phyloP scores from a whole-genome alignment of 2,329 filamentous ascomycete genomes.

The Fusarium sp. region DNA sequence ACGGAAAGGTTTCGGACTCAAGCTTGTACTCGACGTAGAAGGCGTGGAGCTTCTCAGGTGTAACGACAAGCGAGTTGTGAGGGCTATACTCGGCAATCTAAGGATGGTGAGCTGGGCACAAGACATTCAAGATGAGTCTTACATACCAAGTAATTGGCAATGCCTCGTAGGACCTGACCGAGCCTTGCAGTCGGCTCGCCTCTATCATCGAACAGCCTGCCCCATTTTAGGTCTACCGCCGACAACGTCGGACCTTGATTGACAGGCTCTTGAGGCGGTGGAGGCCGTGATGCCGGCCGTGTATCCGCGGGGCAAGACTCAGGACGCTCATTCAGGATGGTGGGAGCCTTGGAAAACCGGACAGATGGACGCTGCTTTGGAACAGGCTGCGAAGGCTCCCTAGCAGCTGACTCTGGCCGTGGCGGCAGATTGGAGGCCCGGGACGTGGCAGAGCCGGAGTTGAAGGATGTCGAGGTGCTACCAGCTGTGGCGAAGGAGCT shows the following conservation, averaged over 20 bases:
- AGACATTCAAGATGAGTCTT: background rate
- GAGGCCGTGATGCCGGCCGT: slow-evolving; percentile 6
- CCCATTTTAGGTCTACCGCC: slow-evolving; percentile 78
- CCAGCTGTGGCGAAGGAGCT: slow-evolving; percentile 6
- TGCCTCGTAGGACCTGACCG: slow-evolving; percentile 74
- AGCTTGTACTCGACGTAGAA: slow-evolving; percentile 76
- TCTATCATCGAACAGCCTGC: slow-evolving; percentile 73
- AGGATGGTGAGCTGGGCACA: background rate
- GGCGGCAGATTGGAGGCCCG: slow-evolving; percentile 14
- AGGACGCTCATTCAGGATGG: slow-evolving; percentile 39
- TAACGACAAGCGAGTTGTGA: slow-evolving; percentile 66
- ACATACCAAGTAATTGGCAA: slow-evolving; percentile 77
- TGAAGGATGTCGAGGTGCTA: slow-evolving; percentile 33
- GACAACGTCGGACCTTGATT: slow-evolving; percentile 26
- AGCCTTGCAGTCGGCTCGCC: slow-evolving; percentile 74
- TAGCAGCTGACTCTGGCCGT: slow-evolving; percentile 10
- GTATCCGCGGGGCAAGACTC: slow-evolving; percentile 10
- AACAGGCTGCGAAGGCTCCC: slow-evolving; percentile 10
- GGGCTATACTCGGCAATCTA: slow-evolving; percentile 49
- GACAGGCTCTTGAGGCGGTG: slow-evolving; percentile 10
- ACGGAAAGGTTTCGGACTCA: slow-evolving; percentile 72
- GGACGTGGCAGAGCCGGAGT: slow-evolving; percentile 36
- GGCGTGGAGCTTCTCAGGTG: slow-evolving; percentile 76
- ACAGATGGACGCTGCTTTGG: slow-evolving; percentile 43
- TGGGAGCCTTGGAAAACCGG: slow-evolving; percentile 46